Conservation (phyloP, 805 yeast genomes). For the Millerozyma acaciae region DNA sequence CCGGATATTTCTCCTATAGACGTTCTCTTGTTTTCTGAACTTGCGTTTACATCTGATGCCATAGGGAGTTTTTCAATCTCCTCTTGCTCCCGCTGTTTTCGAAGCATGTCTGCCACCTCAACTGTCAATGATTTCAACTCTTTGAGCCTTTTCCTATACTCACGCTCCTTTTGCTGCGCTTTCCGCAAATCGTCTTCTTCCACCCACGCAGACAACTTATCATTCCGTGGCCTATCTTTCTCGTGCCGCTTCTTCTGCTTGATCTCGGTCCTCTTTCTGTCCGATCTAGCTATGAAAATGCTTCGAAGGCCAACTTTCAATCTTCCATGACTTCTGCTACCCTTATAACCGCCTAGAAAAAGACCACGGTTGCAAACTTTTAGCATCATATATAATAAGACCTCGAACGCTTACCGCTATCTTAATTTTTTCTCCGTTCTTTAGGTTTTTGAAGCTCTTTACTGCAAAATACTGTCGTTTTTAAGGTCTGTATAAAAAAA, state of each 20-base stretch:
- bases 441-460: too few species aligned
- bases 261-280: constrained; percentile 3
- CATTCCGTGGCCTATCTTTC: background rate
- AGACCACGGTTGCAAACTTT: too few species aligned
- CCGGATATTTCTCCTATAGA: background rate
- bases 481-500: too few species aligned
- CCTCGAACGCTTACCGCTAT: too few species aligned
- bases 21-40: constrained; percentile 10
- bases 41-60: constrained; percentile 14
- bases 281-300: constrained; percentile 10
- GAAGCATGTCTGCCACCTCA: constrained; percentile 22
- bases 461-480: too few species aligned
- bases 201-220: constrained; percentile 13
- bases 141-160: constrained; percentile 19
- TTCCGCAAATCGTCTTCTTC: constrained; percentile 20
- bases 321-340: too few species aligned
- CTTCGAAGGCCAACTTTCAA: too few species aligned
- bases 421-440: too few species aligned
- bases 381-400: too few species aligned
- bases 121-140: constrained; percentile 29
- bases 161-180: constrained; percentile 16
- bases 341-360: too few species aligned
- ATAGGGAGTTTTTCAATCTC: constrained; percentile 12
- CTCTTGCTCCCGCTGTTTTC: constrained; percentile 15
- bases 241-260: constrained; percentile 4